A percentile compares a stretch with the other conserved stretches of the same genome.
These are phyloP conservation scores for Globisporangium polare DNA, from an alignment of 352 stramenopile species.

Conservation along the genomic window DNA sequence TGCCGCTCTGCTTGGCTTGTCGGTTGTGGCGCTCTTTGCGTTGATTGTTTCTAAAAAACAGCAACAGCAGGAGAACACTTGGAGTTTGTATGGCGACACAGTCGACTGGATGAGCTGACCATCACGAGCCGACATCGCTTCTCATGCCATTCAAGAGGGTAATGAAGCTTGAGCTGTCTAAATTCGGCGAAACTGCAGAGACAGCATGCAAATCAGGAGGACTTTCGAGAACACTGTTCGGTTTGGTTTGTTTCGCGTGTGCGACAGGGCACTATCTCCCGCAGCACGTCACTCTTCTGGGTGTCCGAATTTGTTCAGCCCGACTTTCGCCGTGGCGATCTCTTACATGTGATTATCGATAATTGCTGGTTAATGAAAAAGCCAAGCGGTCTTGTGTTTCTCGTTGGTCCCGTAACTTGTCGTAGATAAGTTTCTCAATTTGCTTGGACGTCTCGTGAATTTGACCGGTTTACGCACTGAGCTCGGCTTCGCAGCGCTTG, in stretches of 20 bases:
- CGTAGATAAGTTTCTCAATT: neutral
- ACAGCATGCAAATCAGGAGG: neutral
- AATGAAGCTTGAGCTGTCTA: neutral
- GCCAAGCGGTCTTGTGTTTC: too few species aligned
- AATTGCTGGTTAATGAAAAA: neutral
- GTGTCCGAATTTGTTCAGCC: too few species aligned
- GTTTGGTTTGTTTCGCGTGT: too few species aligned
- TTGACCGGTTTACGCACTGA: constrained; percentile 33
- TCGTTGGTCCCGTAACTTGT: neutral
- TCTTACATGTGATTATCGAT: neutral
- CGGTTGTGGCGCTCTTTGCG: neutral
- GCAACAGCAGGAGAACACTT: neutral
- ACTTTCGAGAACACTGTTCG: neutral
- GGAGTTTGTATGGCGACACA: constrained; percentile 1
- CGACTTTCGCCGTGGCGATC: too few species aligned
- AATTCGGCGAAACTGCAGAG: neutral
- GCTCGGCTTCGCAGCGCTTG: constrained; percentile 56
- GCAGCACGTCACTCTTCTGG: too few species aligned
- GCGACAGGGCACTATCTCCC: too few species aligned
- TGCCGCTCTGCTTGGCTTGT: neutral
- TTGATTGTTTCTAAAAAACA: neutral
- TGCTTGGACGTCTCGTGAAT: neutral
- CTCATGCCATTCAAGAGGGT: neutral
- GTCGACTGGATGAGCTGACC: neutral
- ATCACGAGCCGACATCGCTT: neutral